Evolutionary conservation across 148 eudicot species (phyloP).

Genomic region (Amaranthus palmeri): DNA sequence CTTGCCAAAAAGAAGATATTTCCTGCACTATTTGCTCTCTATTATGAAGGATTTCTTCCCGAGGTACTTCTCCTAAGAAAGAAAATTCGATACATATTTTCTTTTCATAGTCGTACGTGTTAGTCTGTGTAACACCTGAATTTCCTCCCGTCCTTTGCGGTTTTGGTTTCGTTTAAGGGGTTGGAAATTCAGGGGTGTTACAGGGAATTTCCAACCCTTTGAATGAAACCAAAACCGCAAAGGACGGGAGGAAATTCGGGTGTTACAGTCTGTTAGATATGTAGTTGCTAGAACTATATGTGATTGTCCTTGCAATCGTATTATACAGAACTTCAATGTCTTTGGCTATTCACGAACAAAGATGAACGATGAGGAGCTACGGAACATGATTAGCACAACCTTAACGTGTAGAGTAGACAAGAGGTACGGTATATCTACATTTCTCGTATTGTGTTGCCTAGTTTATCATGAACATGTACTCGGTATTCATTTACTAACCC

Average conservation of each 20-base stretch:
- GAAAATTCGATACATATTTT: too few species aligned
- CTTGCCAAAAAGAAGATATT: constrained; percentile 91
- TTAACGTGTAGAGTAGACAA: constrained; percentile 84
- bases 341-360: constrained; percentile 78
- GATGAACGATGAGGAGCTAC: constrained; percentile 68
- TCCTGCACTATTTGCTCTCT: constrained; percentile 90
- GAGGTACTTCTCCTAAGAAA: constrained; percentile 35
- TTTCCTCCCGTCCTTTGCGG: too few species aligned
- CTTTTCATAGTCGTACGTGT: background rate
- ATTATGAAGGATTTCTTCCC: constrained; percentile 61
- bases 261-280: background rate
- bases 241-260: too few species aligned
- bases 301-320: background rate
- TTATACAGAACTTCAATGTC: constrained; percentile 52
- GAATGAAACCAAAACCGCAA: too few species aligned
- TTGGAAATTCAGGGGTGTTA: too few species aligned
- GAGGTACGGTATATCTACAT: constrained; percentile 34
- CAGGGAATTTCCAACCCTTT: too few species aligned
- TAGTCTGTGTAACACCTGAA: too few species aligned
- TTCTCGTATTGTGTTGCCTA: constrained; percentile 3
- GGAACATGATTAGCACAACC: constrained; percentile 63
- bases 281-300: background rate
- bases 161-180: too few species aligned
- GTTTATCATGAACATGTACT: background rate
- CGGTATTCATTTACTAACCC: constrained; percentile 10